Percentiles rank a stretch among this genome's conserved stretches.
These are phyloP conservation scores for Fusarium sp. DNA, from an alignment of 2,329 filamentous ascomycete genomes.

Conservation along the genomic window DNA sequence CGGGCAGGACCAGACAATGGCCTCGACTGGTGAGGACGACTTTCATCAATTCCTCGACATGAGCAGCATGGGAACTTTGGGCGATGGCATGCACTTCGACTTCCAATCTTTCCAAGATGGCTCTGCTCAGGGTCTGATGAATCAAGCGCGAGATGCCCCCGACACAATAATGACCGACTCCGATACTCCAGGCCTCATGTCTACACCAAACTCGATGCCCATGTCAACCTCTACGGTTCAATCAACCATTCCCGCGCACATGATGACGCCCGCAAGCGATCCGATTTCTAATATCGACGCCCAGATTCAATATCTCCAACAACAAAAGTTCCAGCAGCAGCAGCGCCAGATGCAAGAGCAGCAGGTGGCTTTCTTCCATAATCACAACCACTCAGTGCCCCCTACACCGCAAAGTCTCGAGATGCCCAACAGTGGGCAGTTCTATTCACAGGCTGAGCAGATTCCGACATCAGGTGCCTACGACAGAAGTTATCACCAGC, in stretches of 20 bases:
- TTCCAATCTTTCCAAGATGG: conserved; percentile 65
- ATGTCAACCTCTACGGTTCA: conserved; percentile 61
- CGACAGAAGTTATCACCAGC: conserved; percentile 71
- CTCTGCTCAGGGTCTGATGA: conserved; percentile 48
- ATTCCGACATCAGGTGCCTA: conserved; percentile 68
- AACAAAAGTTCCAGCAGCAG: conserved; percentile 71
- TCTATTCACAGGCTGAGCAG: conserved; percentile 68
- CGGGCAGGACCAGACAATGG: conserved; percentile 65
- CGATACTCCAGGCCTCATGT: conserved; percentile 46
- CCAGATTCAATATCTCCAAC: conserved; percentile 73
- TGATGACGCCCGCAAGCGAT: conserved; percentile 59
- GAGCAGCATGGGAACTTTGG: conserved; percentile 63
- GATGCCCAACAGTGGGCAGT: conserved; percentile 68
- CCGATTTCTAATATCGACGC: conserved; percentile 70
- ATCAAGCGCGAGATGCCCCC: conserved; percentile 44
- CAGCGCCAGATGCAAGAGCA: conserved; percentile 69
- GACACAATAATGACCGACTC: conserved; percentile 52
- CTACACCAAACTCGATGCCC: conserved; percentile 49
- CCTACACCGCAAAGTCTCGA: conserved; percentile 86
- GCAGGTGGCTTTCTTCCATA: conserved; percentile 63
- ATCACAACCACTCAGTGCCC: conserved; percentile 71
- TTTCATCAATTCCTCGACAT: conserved; percentile 74
- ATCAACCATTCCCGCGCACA: conserved; percentile 57
- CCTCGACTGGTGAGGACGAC: conserved; percentile 65
- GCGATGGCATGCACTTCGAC: conserved; percentile 67